Base-by-base conservation (phyloP, 208 protist species). In the Hexamita inflata region DNA sequence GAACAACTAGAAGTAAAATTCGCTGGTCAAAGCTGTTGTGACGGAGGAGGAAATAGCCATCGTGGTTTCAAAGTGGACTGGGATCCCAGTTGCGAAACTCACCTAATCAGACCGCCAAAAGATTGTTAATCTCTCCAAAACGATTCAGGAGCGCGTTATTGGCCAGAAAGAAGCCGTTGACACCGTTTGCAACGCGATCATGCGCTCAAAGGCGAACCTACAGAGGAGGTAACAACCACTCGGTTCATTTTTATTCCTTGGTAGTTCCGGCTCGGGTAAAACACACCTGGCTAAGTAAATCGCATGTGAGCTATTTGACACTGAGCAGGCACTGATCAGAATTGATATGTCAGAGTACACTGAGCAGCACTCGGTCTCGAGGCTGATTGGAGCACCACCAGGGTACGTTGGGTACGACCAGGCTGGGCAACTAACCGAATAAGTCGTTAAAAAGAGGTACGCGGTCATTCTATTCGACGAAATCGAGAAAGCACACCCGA, bases 261-360 rank as follows among this genome's bases (percentile, higher is more conserved):
- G 94, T 49, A 89, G 92, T 58, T 94, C 92, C 45, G 94, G 92
- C 73, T 84, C 90, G 15, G 90, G 89, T n/a, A 89, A 97, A 87
- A 96, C 94, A 35, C 91, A 95, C 79, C 82, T 98, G 41, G 90
- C 89, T 78, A 97, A 97, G 83, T 82, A 88, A 59, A 84, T 98
- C 1, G 91, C 92, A 1, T 81, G 82, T 73, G 88, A 93, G 39
- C 87, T 98, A 26, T 98, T 97, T 75, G 93, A 97, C 82, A 87
- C 92, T 65, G 94, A 97, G 39, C 86, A 90, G 15, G 86, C 89
- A 73, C 93, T 98, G 41, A 88, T 94, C 49, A 87, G 93, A 34
- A 92, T 98, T 68, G 94, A 98, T 86, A 97, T 98, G 93, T 90
- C 84, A 74, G 94, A 98, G 85, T 98, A 97, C 85, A 96, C 95